A percentile compares a stretch with the other conserved stretches of the same genome.
phyloP scores from a whole-genome alignment of 805 yeast genomes.

The Wickerhamiella occidentalis region DNA sequence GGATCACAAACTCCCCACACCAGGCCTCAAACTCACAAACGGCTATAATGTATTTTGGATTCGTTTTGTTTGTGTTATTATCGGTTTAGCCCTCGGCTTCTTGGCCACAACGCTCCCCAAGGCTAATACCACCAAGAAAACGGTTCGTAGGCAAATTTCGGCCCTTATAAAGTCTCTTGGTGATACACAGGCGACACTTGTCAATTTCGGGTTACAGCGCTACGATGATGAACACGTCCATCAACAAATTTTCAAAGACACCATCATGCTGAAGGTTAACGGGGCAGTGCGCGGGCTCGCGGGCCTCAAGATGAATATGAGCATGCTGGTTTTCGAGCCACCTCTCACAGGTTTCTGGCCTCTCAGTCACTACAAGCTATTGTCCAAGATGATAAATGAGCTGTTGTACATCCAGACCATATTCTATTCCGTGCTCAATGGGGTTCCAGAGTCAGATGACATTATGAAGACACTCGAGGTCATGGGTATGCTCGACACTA shows the following conservation, averaged over 20 bases:
- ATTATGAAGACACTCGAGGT: conserved; percentile 18
- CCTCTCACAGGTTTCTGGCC: conserved; percentile 28
- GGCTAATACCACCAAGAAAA: conserved; percentile 25
- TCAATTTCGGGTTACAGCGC: conserved; percentile 25
- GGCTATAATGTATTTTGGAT: conserved; percentile 29
- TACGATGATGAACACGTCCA: conserved; percentile 18
- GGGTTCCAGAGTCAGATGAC: conserved; percentile 19
- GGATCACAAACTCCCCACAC: conserved; percentile 17
- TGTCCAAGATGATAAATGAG: conserved; percentile 21
- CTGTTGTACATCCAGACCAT: conserved; percentile 21
- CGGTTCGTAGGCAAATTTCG: conserved; percentile 24
- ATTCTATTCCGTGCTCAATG: conserved; percentile 23
- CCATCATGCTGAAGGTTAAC: conserved; percentile 16
- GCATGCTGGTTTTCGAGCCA: conserved; percentile 26
- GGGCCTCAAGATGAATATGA: conserved; percentile 16
- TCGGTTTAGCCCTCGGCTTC: conserved; percentile 26
- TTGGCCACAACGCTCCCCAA: conserved; percentile 26
- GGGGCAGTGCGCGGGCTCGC: conserved; percentile 12
- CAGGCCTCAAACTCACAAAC: conserved; percentile 18
- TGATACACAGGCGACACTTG: conserved; percentile 24
- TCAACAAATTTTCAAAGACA: conserved; percentile 21
- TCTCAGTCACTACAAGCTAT: conserved; percentile 22
- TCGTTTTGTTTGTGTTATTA: conserved; percentile 25
- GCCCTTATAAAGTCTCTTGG: conserved; percentile 21
- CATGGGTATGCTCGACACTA: conserved; percentile 26